phyloP scores from a whole-genome alignment of 108 stramenopile genomes.

The Stephanodiscus triporus region DNA sequence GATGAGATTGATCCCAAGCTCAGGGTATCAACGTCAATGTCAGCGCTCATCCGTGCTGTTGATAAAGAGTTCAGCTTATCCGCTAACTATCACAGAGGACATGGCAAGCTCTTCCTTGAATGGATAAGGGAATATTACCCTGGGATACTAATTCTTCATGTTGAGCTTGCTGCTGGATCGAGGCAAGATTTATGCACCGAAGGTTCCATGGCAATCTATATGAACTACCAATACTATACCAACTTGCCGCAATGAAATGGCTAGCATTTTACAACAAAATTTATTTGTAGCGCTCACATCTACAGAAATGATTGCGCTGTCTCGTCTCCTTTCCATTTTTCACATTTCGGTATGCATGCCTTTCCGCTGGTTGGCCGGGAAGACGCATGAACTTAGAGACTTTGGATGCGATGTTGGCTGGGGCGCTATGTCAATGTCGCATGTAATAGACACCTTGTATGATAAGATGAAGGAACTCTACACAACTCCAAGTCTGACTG shows the following conservation, averaged over 20 bases:
- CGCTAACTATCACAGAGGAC: slow-evolving; percentile 23
- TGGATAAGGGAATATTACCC: slow-evolving; percentile 13
- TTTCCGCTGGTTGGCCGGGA: slow-evolving; percentile 24
- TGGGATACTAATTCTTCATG: slow-evolving; percentile 15
- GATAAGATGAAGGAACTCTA: slow-evolving; percentile 4
- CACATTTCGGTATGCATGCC: slow-evolving; percentile 28
- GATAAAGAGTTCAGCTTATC: slow-evolving; percentile 29
- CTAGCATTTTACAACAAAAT: slow-evolving; percentile 25
- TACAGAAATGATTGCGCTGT: slow-evolving; percentile 29
- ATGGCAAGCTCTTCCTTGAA: slow-evolving; percentile 15
- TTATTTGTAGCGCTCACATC: slow-evolving; percentile 24
- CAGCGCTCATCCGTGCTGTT: slow-evolving; percentile 14
- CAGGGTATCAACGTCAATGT: slow-evolving; percentile 19
- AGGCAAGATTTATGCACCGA: slow-evolving; percentile 20
- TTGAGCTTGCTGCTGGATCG: slow-evolving; percentile 9
- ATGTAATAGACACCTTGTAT: slow-evolving; percentile 21
- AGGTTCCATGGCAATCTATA: slow-evolving; percentile 7
- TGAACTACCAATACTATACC: slow-evolving; percentile 13
- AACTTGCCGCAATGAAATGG: not conserved
- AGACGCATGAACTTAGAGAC: slow-evolving; percentile 19
- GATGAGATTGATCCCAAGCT: slow-evolving; percentile 30
- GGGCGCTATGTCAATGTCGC: not conserved
- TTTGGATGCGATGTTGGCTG: slow-evolving; percentile 3
- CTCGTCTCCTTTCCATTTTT: slow-evolving; percentile 19
- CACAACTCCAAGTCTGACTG: slow-evolving; percentile 1